Evolutionary conservation across 108 stramenopile genomes (phyloP).

Genomic region (Ochromonas danica): DNA sequence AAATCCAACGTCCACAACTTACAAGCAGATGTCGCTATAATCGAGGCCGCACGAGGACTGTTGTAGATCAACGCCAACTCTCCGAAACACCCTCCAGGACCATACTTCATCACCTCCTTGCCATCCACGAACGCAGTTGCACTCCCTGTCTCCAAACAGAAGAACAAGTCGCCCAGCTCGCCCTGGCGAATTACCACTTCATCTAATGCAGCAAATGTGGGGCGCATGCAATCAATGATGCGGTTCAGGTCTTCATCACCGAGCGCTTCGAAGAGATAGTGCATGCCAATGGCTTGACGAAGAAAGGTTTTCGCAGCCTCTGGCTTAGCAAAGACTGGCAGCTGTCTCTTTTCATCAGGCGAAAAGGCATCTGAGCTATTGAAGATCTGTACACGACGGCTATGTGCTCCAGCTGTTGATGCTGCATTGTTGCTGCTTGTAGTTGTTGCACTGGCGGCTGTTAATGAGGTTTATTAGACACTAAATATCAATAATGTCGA

Average conservation of each 20-base stretch:
- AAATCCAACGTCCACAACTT: constrained; percentile 28
- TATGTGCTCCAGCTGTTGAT: background rate
- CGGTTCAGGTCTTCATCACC: constrained; percentile 13
- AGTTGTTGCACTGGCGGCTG: too few species aligned
- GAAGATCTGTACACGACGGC: constrained; percentile 24
- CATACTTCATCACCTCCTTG: constrained; percentile 35
- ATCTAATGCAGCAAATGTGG: constrained; percentile 19
- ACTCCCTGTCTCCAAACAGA: constrained; percentile 45
- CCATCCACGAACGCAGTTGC: constrained; percentile 42
- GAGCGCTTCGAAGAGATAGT: constrained; percentile 29
- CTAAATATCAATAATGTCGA: background rate
- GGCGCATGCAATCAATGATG: constrained; percentile 37
- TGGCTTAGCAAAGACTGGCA: constrained; percentile 30
- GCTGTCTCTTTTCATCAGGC: constrained; percentile 10
- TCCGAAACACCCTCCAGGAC: constrained; percentile 54
- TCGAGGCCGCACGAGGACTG: constrained; percentile 61
- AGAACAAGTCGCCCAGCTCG: constrained; percentile 47
- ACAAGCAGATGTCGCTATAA: constrained; percentile 37
- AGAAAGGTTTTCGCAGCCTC: constrained; percentile 27
- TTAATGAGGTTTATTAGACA: background rate
- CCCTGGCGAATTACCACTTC: constrained; percentile 52
- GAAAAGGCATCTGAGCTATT: constrained; percentile 27
- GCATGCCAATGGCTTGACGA: background rate
- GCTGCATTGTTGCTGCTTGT: background rate
- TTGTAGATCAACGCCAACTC: constrained; percentile 66